Evolutionary conservation across 768 basidiomycete species (phyloP), one percentile per base, ranked within the genome.

Genomic region (Clavulina sp.): DNA sequence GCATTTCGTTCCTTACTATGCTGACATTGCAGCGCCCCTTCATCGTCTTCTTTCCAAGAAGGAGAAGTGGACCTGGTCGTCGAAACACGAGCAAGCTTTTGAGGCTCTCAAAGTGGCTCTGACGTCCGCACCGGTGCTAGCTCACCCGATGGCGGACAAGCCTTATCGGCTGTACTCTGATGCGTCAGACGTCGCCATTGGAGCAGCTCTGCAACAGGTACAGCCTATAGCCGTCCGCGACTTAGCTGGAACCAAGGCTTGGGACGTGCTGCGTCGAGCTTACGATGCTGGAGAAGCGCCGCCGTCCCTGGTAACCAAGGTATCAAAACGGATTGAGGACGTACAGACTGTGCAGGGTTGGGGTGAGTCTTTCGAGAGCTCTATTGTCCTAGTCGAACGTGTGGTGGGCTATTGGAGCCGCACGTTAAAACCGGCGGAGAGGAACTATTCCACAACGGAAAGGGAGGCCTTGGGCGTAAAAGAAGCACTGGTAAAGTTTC

Each of bases 391-490:
- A 34, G 52, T 67, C 0, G 65, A 66, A 54, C 21, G 63, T 19
- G 63, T 66, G 0, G 62, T 64, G 5, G 54, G 57, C 6, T 66
- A 65, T 48, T 65, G 65, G 65, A 58, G 57, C 16, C 38, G 60
- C 4, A 58, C 61, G 0, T 48, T 68, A 5, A 61, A 68, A 56
- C 56, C 61, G 0, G 61, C 68, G 0, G 66, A 69, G 51, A 23
- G 58, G 4, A 65, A 66, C 41, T 70, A 70, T 38, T 66, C 66
- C 0, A 58, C 63, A 0, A 70, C 69, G 0, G 67, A 70, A 57
- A 13, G 64, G 24, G 67, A 70, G 57, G 69, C 68, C 0, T 49
- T 70, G 33, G 67, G 62, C 0, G 48, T 63, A 3, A 69, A 69
- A 40, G 67, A 70, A 58, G 64, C 57, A 4, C 52, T 70, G 0